Base-by-base conservation (phyloP, 805 yeast species). In the Saturnispora silvae region DNA sequence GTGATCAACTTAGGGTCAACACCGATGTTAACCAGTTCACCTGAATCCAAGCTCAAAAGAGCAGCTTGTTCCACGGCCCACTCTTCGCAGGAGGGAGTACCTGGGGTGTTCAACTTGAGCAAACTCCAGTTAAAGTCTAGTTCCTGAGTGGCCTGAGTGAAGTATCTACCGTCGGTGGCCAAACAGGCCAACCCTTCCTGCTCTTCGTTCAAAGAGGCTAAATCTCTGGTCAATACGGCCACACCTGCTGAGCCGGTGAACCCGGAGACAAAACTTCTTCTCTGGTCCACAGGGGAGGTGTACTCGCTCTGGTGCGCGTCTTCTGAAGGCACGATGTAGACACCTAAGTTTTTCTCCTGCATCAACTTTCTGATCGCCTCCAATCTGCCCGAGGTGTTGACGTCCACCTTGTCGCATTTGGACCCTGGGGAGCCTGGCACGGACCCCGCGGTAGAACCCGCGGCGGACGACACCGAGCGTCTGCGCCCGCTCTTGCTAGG, bases 261-360 rank as follows among this genome's bases (percentile, higher is more conserved):
- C 0, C 81, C 81, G 29, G 70, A 62, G 27, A 75, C 70, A 42
- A 72, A 75, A 22, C 68, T 62, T 47, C 80, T 55, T 47, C 71
- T 64, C 50, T 74, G 75, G 49, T 75, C 81, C 33, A 58, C 56
- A 3, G 65, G 47, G 1, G 77, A 62, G 18, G 73, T 72, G 44
- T 74, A 74, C 50, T 75, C 81, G n/a, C 72, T 64, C 54, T 74
- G 81, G 53, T 75, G 81, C 35, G 70, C 73, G 54, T 75, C 81
- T 52, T 73, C 78, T 8, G 76, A 68, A 6, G 79, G 78, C 14
- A 60, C 41, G 11, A 72, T 65, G 56, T 92, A 89, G 24, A 84
- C 77, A 9, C 79, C 83, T 27, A 89, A 54, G 35, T 52, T 48
- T 40, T 73, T 56, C 31, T 65, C 59, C 31, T 67, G 69, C 87